phyloP scores from a whole-genome alignment of 345 rosid genomes.

The Camelina laxa region DNA sequence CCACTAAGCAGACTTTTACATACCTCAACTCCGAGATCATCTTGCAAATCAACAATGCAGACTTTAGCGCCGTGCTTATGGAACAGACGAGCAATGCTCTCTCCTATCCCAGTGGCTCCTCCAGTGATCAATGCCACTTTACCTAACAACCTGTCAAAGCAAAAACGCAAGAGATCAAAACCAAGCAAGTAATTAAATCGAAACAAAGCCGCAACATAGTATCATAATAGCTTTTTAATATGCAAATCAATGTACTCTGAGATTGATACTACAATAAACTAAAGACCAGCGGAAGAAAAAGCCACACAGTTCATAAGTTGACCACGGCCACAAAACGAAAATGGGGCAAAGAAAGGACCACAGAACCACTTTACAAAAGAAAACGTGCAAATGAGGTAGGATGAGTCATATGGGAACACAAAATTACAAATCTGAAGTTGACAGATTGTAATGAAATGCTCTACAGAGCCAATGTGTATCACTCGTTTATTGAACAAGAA shows the following conservation, averaged over 20 bases:
- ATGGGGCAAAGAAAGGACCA: slow-evolving; percentile 18
- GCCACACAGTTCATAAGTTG: not conserved
- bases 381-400: slow-evolving; percentile 28
- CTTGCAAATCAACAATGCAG: slow-evolving; percentile 75
- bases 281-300: too few species aligned
- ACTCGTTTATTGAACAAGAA: not conserved
- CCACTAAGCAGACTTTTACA: slow-evolving; percentile 53
- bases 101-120: slow-evolving; percentile 92
- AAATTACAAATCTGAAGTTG: slow-evolving; percentile 17
- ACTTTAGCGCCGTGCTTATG: slow-evolving; percentile 82
- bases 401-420: slow-evolving; percentile 5
- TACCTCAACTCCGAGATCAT: slow-evolving; percentile 56
- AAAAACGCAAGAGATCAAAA: not conserved
- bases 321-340: slow-evolving; percentile 17
- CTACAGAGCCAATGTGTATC: slow-evolving; percentile 4
- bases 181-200: not conserved
- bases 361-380: not conserved
- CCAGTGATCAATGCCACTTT: slow-evolving; percentile 86
- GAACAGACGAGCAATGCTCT: slow-evolving; percentile 74
- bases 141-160: slow-evolving; percentile 58
- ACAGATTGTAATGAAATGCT: slow-evolving; percentile 13
- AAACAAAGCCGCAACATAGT: not conserved
- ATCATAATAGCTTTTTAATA: not conserved
- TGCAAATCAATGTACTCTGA: not conserved
- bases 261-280: not conserved